Evolutionary conservation across 2,329 filamentous ascomycete species (phyloP).

Genomic region (Sordariomycetes sp.): DNA sequence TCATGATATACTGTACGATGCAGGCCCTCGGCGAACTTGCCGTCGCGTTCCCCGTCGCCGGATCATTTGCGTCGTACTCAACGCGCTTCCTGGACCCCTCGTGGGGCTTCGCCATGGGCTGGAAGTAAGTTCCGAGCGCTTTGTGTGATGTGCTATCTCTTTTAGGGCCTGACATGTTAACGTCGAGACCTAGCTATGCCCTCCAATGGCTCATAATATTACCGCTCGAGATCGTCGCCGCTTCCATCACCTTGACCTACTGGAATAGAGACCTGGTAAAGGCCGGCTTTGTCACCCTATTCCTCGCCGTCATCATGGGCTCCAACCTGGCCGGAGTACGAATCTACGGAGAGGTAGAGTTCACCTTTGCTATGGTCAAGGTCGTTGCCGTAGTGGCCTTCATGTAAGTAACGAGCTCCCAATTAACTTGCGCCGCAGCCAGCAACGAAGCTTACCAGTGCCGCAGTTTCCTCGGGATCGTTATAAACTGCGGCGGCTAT

Average conservation of each 20-base stretch:
- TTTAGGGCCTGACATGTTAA: neutral
- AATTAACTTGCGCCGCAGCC: neutral
- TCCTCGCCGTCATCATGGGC: slow-evolving; percentile 58
- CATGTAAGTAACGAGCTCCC: slow-evolving; percentile 42
- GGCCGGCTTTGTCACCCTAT: slow-evolving; percentile 71
- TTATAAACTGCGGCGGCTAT: slow-evolving; percentile 73
- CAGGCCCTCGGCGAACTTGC: slow-evolving; percentile 87
- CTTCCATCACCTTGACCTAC: slow-evolving; percentile 70
- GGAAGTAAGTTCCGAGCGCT: slow-evolving; percentile 49
- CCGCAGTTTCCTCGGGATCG: slow-evolving; percentile 63
- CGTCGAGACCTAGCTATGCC: slow-evolving; percentile 48
- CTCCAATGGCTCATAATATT: slow-evolving; percentile 78
- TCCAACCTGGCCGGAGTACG: slow-evolving; percentile 87
- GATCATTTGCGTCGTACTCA: slow-evolving; percentile 84
- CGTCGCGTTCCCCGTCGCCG: slow-evolving; percentile 79
- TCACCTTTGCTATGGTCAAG: slow-evolving; percentile 77
- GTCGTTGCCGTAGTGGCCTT: slow-evolving; percentile 77
- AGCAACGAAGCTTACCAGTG: neutral
- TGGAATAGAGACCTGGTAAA: slow-evolving; percentile 56
- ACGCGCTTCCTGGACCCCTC: slow-evolving; percentile 87
- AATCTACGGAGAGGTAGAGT: slow-evolving; percentile 83
- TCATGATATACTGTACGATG: slow-evolving; percentile 85
- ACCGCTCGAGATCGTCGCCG: slow-evolving; percentile 77
- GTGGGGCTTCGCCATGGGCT: slow-evolving; percentile 92
- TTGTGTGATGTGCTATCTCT: neutral